Evolutionary conservation across 2,329 filamentous ascomycete species (phyloP).

Genomic region (Mycosphaerella sp.): DNA sequence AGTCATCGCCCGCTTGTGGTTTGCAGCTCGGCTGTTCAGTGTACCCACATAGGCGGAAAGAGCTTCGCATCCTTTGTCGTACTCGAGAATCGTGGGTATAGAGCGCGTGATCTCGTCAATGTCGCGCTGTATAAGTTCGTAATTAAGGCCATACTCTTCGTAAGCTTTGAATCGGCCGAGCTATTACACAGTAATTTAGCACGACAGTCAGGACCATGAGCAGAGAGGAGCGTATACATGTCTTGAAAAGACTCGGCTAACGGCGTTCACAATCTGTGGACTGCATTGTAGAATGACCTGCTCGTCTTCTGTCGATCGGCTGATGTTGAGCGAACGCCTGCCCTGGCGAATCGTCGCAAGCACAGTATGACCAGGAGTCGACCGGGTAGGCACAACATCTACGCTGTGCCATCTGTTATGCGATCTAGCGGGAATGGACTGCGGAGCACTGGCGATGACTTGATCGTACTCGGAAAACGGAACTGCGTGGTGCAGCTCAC

Average conservation of each 20-base stretch:
- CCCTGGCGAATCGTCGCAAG: constrained; percentile 31
- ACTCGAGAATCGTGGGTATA: constrained; percentile 67
- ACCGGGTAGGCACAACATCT: constrained; percentile 38
- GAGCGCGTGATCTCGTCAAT: constrained; percentile 61
- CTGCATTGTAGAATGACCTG: constrained; percentile 41
- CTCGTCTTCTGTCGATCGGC: constrained; percentile 36
- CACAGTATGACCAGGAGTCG: constrained; percentile 26
- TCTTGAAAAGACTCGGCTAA: constrained; percentile 49
- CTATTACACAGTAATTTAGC: constrained; percentile 46
- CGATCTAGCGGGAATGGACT: constrained; percentile 25
- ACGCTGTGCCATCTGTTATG: constrained; percentile 46
- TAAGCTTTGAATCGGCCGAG: constrained; percentile 79
- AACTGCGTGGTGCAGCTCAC: constrained; percentile 63
- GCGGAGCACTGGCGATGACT: constrained; percentile 17
- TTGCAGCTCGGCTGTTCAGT: constrained; percentile 55
- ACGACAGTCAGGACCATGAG: constrained; percentile 34
- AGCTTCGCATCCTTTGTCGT: constrained; percentile 79
- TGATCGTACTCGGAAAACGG: constrained; percentile 54
- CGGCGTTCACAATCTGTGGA: constrained; percentile 48
- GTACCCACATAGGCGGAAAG: constrained; percentile 69
- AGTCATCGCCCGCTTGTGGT: constrained; percentile 68
- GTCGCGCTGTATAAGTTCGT: constrained; percentile 76
- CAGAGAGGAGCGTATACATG: constrained; percentile 38
- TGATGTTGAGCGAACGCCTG: constrained; percentile 43
- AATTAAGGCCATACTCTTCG: constrained; percentile 85